Evolutionary conservation across 805 yeast genomes (phyloP).

Genomic region (Metschnikowia kunwiensis): DNA sequence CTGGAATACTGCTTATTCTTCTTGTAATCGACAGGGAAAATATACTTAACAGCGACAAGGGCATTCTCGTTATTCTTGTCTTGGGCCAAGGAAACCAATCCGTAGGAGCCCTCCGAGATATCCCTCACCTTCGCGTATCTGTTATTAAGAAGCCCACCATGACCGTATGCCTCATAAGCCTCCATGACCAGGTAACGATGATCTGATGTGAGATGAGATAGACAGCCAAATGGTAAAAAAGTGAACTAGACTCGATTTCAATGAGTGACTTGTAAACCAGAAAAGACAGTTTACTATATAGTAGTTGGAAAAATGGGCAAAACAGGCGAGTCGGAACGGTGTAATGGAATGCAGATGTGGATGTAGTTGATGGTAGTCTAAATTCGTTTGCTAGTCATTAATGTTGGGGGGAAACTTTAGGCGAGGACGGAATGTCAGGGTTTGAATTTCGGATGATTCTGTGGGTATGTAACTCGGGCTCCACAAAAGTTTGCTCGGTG

Average conservation of each 20-base stretch:
- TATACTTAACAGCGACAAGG: slow-evolving; percentile 82
- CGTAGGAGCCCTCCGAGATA: slow-evolving; percentile 91
- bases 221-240: too few relatives aligned
- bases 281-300: too few relatives aligned
- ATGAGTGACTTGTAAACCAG: too few relatives aligned
- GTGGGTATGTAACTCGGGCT: too few relatives aligned
- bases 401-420: too few relatives aligned
- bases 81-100: slow-evolving; percentile 83
- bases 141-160: slow-evolving; percentile 49
- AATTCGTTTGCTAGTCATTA: slow-evolving; percentile 11
- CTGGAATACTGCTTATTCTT: slow-evolving; percentile 20
- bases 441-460: too few relatives aligned
- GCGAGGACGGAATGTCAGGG: too few relatives aligned
- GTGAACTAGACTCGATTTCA: too few relatives aligned
- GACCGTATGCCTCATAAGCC: slow-evolving; percentile 37
- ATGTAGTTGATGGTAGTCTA: slow-evolving; percentile 1
- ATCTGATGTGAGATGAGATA: too few relatives aligned
- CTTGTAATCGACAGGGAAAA: slow-evolving; percentile 55
- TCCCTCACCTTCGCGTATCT: slow-evolving; percentile 68
- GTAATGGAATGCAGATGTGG: slow-evolving; percentile 2
- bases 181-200: too few relatives aligned
- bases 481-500: too few relatives aligned
- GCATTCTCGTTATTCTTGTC: slow-evolving; percentile 49
- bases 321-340: not conserved
- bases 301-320: too few relatives aligned